Conservation (phyloP, 179 eudicot species). For the Gypsophila paniculata region DNA sequence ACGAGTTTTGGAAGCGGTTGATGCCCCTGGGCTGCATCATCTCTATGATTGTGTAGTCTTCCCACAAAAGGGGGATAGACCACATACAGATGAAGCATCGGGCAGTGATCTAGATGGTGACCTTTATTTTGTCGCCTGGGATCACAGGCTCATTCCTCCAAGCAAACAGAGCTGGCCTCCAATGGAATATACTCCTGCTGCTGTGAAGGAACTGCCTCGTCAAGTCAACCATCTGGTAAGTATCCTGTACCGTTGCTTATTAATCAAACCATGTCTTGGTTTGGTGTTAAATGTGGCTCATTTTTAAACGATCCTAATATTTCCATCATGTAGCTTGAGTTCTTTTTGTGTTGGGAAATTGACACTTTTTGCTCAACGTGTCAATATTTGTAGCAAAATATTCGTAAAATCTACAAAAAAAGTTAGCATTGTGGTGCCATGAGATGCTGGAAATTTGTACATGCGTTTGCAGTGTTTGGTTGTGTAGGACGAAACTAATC, state of each 20-base stretch:
- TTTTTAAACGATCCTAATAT: background rate
- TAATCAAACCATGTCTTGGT: background rate
- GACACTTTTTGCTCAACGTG: too few relatives aligned
- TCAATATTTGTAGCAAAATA: too few relatives aligned
- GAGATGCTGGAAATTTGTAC: background rate
- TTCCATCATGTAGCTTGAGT: too few relatives aligned
- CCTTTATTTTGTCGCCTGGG: constrained; percentile 89
- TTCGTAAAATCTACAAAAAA: background rate
- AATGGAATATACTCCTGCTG: constrained; percentile 72
- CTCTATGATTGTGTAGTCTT: constrained; percentile 75
- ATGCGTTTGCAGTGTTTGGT: background rate
- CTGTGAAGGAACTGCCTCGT: constrained; percentile 39
- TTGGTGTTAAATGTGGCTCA: background rate
- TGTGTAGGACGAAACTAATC: background rate
- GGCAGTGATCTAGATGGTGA: constrained; percentile 98
- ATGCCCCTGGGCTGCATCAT: constrained; percentile 60
- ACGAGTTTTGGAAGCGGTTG: constrained; percentile 74
- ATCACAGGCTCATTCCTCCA: constrained; percentile 71
- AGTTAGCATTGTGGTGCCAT: background rate
- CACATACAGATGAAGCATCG: constrained; percentile 84
- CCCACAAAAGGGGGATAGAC: constrained; percentile 86
- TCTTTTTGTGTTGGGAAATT: too few relatives aligned
- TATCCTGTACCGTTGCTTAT: background rate
- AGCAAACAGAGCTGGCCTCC: constrained; percentile 71
- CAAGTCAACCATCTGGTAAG: constrained; percentile 53